Conservation (phyloP, 768 basidiomycete genomes). For the Boletellus ananas region DNA sequence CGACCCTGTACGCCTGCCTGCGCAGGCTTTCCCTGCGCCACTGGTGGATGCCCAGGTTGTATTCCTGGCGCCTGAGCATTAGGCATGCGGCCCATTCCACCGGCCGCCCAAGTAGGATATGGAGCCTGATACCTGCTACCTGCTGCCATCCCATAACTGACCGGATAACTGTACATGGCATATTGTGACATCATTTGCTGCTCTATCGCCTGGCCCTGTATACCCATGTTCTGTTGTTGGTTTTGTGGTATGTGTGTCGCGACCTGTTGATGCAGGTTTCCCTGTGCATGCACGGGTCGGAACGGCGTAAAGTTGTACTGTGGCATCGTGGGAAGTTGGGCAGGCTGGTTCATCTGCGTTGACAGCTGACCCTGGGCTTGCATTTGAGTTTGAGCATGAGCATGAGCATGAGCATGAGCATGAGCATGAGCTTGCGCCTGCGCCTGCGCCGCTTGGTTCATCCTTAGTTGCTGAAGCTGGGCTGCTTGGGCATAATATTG, state of each 20-base stretch:
- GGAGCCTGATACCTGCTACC: slow-evolving; percentile 15
- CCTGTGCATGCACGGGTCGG: slow-evolving; percentile 29
- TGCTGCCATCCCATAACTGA: slow-evolving; percentile 19
- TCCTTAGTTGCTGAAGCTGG: slow-evolving; percentile 16
- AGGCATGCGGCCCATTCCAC: slow-evolving; percentile 17
- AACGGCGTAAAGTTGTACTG: slow-evolving; percentile 36
- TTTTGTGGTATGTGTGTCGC: slow-evolving; percentile 21
- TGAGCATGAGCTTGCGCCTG: slow-evolving; percentile 5
- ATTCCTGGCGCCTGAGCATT: slow-evolving; percentile 28
- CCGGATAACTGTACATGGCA: slow-evolving; percentile 25
- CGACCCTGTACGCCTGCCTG: slow-evolving; percentile 34
- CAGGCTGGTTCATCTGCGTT: slow-evolving; percentile 21
- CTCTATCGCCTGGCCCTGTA: slow-evolving; percentile 23
- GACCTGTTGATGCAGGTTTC: slow-evolving; percentile 27
- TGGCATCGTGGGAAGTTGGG: slow-evolving; percentile 24
- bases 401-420: no score
- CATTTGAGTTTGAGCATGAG: no score
- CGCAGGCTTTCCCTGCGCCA: slow-evolving; percentile 31
- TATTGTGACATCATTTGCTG: slow-evolving; percentile 32
- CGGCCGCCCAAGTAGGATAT: slow-evolving; percentile 25
- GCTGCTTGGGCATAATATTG: no score
- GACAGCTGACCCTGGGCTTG: slow-evolving; percentile 26
- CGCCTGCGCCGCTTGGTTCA: slow-evolving; percentile 23
- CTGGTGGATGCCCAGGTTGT: slow-evolving; percentile 26
- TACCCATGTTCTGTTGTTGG: slow-evolving; percentile 28